Percentiles rank a stretch among this genome's conserved stretches.
Evolutionary conservation across 2,329 filamentous ascomycete species (phyloP).

Genomic region (Curvularia eragrostidis): DNA sequence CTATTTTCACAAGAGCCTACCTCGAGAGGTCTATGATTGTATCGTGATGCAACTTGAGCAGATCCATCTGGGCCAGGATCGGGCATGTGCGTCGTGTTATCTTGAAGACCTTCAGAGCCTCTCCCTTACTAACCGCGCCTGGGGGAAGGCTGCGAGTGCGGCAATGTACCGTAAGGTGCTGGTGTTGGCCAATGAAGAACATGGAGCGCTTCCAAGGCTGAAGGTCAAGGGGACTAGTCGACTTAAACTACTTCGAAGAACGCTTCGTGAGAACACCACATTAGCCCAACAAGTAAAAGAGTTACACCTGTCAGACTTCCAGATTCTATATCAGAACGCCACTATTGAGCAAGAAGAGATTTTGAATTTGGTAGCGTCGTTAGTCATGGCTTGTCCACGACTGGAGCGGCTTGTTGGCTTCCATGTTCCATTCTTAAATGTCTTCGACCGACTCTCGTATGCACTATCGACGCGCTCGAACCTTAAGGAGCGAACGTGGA

Average conservation of each 20-base stretch:
- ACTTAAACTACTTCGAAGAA: conserved; percentile 62
- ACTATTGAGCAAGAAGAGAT: conserved; percentile 57
- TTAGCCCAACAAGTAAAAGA: conserved; percentile 62
- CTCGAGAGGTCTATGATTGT: conserved; percentile 62
- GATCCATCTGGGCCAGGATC: conserved; percentile 47
- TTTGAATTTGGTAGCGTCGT: conserved; percentile 60
- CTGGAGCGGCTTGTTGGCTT: conserved; percentile 63
- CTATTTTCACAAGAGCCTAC: conserved; percentile 56
- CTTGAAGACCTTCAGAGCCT: conserved; percentile 62
- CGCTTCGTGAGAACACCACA: conserved; percentile 58
- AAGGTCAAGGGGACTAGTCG: conserved; percentile 58
- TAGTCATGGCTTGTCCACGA: conserved; percentile 66
- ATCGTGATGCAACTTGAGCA: conserved; percentile 60
- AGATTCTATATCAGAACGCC: conserved; percentile 47
- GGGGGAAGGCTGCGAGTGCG: conserved; percentile 60
- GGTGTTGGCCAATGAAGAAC: conserved; percentile 55
- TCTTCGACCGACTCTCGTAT: conserved; percentile 62
- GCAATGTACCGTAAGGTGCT: conserved; percentile 60
- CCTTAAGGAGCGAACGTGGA: conserved; percentile 64
- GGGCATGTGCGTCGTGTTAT: conserved; percentile 61
- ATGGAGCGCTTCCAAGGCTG: conserved; percentile 43
- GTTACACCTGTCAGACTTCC: conserved; percentile 60
- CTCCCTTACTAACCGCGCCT: conserved; percentile 62
- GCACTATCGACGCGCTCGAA: conserved; percentile 62
- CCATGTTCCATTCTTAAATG: conserved; percentile 59